These are phyloP conservation scores for Xylaria arbuscula DNA, from an alignment of 2,329 filamentous ascomycete species.

Conservation along the genomic window DNA sequence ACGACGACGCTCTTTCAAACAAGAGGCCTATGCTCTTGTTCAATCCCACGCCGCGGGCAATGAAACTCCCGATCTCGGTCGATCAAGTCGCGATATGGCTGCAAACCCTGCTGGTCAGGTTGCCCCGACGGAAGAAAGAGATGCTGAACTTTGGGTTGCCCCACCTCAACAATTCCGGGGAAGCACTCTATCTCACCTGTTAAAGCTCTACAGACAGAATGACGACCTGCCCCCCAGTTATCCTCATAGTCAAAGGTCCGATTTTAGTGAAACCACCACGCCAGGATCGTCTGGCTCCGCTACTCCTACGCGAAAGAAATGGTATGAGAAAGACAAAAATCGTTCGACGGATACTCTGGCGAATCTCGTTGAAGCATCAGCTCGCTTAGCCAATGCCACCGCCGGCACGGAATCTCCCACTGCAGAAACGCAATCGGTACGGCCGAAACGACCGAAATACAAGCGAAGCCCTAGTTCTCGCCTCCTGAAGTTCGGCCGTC, in stretches of 20 bases:
- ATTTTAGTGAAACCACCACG: conserved; percentile 48
- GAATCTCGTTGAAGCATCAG: conserved; percentile 61
- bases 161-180: conserved; percentile 57
- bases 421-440: conserved; percentile 36
- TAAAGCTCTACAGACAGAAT: conserved; percentile 59
- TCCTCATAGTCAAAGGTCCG: conserved; percentile 46
- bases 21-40: conserved; percentile 58
- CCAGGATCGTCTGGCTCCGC: conserved; percentile 55
- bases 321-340: conserved; percentile 62
- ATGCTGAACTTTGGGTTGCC: conserved; percentile 56
- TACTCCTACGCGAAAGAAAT: conserved; percentile 59
- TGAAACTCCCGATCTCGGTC: conserved; percentile 38
- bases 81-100: conserved; percentile 30
- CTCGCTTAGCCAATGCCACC: conserved; percentile 53
- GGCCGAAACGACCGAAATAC: conserved; percentile 52
- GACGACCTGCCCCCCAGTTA: conserved; percentile 46
- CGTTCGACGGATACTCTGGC: conserved; percentile 60
- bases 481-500: conserved; percentile 52
- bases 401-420: conserved; percentile 33
- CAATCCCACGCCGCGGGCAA: conserved; percentile 54
- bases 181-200: conserved; percentile 58
- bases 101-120: conserved; percentile 39
- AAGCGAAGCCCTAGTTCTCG: conserved; percentile 53
- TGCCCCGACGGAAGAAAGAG: conserved; percentile 52
- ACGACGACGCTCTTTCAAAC: conserved; percentile 47